Evolutionary conservation across 2,329 filamentous ascomycete genomes (phyloP).

Genomic region (Fusarium irregulare): DNA sequence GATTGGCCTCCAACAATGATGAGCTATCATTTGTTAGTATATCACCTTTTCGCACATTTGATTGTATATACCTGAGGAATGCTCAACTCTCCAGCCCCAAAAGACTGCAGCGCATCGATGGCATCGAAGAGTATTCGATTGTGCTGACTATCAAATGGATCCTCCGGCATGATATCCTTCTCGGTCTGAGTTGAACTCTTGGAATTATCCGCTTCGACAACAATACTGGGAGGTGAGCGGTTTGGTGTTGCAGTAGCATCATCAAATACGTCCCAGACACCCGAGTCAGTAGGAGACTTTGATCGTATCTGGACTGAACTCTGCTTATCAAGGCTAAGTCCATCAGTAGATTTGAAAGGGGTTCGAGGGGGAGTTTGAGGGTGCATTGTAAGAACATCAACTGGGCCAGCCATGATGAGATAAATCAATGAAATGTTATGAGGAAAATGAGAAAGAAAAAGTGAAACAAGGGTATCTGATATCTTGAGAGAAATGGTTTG

Average conservation of each 20-base stretch:
- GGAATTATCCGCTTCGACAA: neutral
- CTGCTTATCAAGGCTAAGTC: neutral
- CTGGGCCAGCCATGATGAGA: slow-evolving; percentile 31
- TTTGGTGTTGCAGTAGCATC: neutral
- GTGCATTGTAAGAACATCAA: slow-evolving; percentile 7
- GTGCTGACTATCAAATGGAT: slow-evolving; percentile 51
- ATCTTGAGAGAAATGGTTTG: neutral
- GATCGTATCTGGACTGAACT: neutral
- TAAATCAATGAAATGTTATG: neutral
- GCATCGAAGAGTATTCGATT: slow-evolving; percentile 53
- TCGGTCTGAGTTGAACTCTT: neutral
- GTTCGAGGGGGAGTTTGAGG: slow-evolving; percentile 15
- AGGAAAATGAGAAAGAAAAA: neutral
- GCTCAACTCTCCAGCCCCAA: slow-evolving; percentile 47
- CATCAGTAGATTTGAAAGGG: neutral
- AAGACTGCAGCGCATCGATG: slow-evolving; percentile 52
- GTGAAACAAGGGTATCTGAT: neutral
- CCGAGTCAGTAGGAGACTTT: slow-evolving; percentile 26
- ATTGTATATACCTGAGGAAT: slow-evolving; percentile 48
- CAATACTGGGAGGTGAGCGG: neutral
- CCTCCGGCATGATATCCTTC: slow-evolving; percentile 35
- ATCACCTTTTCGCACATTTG: accelerated
- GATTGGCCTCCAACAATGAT: slow-evolving; percentile 54
- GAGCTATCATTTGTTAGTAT: slow-evolving; percentile 40
- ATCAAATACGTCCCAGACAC: slow-evolving; percentile 13